Percentiles rank a stretch among this genome's conserved stretches.
Evolutionary conservation across 192 early-diverging fungal genomes (phyloP).

Genomic region (Backusella macrospora): DNA sequence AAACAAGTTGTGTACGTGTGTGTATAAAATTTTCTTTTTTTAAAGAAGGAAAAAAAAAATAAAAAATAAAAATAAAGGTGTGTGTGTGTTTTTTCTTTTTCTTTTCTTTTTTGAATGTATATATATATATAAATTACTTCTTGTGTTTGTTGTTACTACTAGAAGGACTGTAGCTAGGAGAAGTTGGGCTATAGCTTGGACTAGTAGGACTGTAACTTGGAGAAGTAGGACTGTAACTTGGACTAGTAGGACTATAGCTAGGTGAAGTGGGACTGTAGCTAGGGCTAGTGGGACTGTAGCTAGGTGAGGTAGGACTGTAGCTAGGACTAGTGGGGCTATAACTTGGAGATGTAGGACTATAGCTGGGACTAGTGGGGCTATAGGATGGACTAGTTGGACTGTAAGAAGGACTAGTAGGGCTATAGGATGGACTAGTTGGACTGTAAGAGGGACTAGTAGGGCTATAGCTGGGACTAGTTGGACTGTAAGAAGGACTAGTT

Average conservation of each 20-base stretch:
- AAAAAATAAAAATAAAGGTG: not conserved
- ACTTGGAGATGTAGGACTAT: slow-evolving; percentile 63
- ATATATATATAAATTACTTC: slow-evolving; percentile 7
- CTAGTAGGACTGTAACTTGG: slow-evolving; percentile 64
- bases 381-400: slow-evolving; percentile 68
- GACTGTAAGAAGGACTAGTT: slow-evolving; percentile 68
- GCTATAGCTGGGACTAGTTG: slow-evolving; percentile 75
- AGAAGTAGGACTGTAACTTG: slow-evolving; percentile 57
- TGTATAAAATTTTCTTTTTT: not conserved
- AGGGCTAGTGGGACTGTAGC: slow-evolving; percentile 66
- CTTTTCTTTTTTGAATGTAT: not conserved
- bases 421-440: slow-evolving; percentile 81
- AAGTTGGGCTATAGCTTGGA: slow-evolving; percentile 64
- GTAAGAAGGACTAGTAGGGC: slow-evolving; percentile 75
- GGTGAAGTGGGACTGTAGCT: slow-evolving; percentile 67
- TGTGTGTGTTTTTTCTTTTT: no score
- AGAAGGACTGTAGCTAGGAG: slow-evolving; percentile 66
- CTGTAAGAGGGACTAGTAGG: slow-evolving; percentile 80
- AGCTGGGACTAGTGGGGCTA: slow-evolving; percentile 65
- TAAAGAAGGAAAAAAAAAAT: not conserved
- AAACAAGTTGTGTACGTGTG: not conserved
- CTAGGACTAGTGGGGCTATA: slow-evolving; percentile 74
- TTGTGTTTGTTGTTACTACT: slow-evolving; percentile 63
- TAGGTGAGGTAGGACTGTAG: slow-evolving; percentile 65
- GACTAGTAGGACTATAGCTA: slow-evolving; percentile 63